These are phyloP conservation scores for Ballota nigra DNA, from an alignment of 257 asterid genomes.

Conservation along the genomic window DNA sequence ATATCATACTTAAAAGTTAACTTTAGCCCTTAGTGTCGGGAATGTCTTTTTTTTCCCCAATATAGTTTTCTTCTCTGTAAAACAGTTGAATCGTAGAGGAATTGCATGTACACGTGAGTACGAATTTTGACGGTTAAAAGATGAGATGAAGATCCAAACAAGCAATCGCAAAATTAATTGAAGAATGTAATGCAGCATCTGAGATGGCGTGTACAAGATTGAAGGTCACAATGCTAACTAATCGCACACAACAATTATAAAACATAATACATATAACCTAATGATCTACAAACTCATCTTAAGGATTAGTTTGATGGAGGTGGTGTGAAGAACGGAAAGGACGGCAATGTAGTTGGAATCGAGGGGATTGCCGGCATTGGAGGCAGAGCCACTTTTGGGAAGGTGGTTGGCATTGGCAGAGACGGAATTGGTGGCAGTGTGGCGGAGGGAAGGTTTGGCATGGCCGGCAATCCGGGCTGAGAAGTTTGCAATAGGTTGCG, in stretches of 20 bases:
- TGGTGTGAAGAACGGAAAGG: constrained; percentile 30
- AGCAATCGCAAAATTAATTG: not conserved
- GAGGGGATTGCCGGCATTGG: constrained; percentile 24
- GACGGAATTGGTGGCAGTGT: constrained; percentile 17
- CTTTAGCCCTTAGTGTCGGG: not conserved
- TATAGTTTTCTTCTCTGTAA: no score
- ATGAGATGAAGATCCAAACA: not conserved
- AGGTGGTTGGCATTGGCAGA: not conserved
- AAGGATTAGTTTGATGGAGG: constrained; percentile 26
- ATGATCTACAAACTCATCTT: not conserved
- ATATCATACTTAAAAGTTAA: no score
- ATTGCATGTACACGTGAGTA: no score
- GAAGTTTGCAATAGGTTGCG: constrained; percentile 22
- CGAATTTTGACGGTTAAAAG: not conserved
- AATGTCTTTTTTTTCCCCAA: no score
- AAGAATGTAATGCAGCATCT: not conserved
- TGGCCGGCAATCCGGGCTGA: constrained; percentile 18
- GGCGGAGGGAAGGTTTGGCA: constrained; percentile 20
- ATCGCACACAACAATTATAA: not conserved
- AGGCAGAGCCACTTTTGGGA: constrained; percentile 29
- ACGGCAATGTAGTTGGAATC: constrained; percentile 25
- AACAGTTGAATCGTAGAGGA: no score
- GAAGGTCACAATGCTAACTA: not conserved
- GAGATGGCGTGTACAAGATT: not conserved
- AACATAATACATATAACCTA: no score